Evolutionary conservation across 495 filamentous ascomycete genomes (phyloP).

Genomic region (Podospora anserina): DNA sequence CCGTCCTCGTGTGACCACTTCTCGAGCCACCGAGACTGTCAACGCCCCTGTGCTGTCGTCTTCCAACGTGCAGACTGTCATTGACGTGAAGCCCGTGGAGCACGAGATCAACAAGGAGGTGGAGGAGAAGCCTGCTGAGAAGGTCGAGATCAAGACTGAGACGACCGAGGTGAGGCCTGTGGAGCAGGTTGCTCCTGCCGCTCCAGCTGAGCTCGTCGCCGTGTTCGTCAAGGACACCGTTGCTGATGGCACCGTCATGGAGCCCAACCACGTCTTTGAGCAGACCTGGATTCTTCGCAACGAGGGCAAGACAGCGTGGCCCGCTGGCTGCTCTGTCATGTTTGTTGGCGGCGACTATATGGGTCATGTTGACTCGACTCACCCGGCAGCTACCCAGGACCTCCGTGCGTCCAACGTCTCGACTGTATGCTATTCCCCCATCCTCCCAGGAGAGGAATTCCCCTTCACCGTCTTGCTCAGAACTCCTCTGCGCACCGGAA

Average conservation of each 20-base stretch:
- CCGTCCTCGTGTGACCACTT: conserved; percentile 32
- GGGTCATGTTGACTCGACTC: conserved; percentile 77
- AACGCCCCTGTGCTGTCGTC: conserved; percentile 54
- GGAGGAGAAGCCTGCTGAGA: conserved; percentile 22
- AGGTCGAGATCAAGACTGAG: conserved; percentile 29
- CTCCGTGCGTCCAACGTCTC: conserved; percentile 74
- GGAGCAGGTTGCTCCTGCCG: conserved; percentile 14
- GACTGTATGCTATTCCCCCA: conserved; percentile 65
- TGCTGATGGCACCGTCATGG: conserved; percentile 68
- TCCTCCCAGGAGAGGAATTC: conserved; percentile 68
- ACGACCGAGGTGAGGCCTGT: conserved; percentile 22
- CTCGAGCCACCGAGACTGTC: conserved; percentile 52
- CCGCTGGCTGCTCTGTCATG: conserved; percentile 82
- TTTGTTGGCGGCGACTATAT: conserved; percentile 93
- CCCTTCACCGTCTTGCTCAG: conserved; percentile 83
- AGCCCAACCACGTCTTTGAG: conserved; percentile 67
- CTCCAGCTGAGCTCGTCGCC: conserved; percentile 55
- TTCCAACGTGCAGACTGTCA: conserved; percentile 67
- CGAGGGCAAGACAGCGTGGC: conserved; percentile 75
- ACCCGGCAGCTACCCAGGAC: conserved; percentile 68
- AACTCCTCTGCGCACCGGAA: conserved; percentile 66
- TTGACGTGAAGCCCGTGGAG: conserved; percentile 63
- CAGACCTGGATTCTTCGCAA: conserved; percentile 94
- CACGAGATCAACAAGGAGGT: conserved; percentile 30
- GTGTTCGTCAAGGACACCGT: conserved; percentile 76